Percentiles rank a stretch among this genome's conserved stretches.
These are phyloP conservation scores for Xylariaceae sp. DNA, from an alignment of 2,329 filamentous ascomycete species.

Conservation along the genomic window DNA sequence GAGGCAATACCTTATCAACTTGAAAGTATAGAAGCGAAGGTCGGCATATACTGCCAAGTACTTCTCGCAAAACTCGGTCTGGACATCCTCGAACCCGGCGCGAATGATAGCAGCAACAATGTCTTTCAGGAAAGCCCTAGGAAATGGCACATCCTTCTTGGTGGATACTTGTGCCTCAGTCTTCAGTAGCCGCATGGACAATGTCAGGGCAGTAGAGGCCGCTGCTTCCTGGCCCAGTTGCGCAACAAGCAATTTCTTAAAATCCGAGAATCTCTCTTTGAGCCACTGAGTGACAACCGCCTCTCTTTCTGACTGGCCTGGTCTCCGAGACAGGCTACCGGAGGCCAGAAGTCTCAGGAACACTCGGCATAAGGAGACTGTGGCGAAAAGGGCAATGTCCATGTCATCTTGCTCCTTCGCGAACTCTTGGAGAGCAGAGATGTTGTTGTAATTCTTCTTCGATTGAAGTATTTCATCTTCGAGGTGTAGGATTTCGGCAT, in stretches of 20 bases:
- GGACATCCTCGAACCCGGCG: conserved; percentile 52
- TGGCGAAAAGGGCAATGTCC: conserved; percentile 60
- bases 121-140: conserved; percentile 58
- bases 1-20: conserved; percentile 57
- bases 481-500: conserved; percentile 65
- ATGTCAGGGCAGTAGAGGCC: conserved; percentile 66
- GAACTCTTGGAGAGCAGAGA: conserved; percentile 63
- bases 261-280: conserved; percentile 67
- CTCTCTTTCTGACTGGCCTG: conserved; percentile 66
- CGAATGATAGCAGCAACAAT: conserved; percentile 60
- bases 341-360: conserved; percentile 76
- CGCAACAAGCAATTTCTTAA: conserved; percentile 55
- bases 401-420: conserved; percentile 45
- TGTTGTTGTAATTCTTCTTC: conserved; percentile 88
- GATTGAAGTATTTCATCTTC: conserved; percentile 81
- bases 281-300: conserved; percentile 72
- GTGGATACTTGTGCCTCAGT: conserved; percentile 63
- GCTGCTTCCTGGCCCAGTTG: conserved; percentile 59
- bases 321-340: conserved; percentile 62
- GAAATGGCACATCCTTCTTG: conserved; percentile 63
- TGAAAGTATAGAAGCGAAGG: conserved; percentile 76
- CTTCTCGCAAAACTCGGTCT: conserved; percentile 69
- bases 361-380: conserved; percentile 77
- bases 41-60: conserved; percentile 79
- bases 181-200: conserved; percentile 81